These are phyloP conservation scores for Quercus phellos DNA, from an alignment of 331 rosid species.

Conservation along the genomic window DNA sequence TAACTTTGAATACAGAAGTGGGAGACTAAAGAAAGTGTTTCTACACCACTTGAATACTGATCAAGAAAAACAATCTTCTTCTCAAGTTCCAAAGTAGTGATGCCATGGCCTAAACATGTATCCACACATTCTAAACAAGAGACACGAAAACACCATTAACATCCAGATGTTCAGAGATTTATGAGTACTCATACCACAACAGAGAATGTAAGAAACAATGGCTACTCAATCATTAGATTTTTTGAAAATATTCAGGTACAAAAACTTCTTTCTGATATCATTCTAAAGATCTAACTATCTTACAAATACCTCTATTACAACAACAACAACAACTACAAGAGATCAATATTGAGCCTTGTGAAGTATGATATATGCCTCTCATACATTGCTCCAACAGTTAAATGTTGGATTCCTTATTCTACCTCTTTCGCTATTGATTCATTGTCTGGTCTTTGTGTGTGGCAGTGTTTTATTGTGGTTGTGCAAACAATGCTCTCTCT, in stretches of 20 bases:
- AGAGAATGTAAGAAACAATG: neutral
- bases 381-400: neutral
- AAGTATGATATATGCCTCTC: neutral
- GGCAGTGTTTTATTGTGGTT: neutral
- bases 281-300: neutral
- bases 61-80: no score
- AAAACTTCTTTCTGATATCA: neutral
- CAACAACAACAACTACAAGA: neutral
- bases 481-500: neutral
- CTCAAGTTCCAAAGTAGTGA: no score
- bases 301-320: neutral
- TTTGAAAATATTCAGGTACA: neutral
- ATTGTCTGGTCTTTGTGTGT: neutral
- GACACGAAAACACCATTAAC: neutral
- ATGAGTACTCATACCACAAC: neutral
- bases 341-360: neutral
- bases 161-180: neutral
- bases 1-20: no score
- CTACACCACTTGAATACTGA: no score
- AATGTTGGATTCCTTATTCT: neutral
- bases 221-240: neutral
- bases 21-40: no score
- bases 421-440: neutral
- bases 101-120: no score
- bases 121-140: no score